Conservation (phyloP, 352 stramenopile species). For the Thalassiosira mediterranea region DNA sequence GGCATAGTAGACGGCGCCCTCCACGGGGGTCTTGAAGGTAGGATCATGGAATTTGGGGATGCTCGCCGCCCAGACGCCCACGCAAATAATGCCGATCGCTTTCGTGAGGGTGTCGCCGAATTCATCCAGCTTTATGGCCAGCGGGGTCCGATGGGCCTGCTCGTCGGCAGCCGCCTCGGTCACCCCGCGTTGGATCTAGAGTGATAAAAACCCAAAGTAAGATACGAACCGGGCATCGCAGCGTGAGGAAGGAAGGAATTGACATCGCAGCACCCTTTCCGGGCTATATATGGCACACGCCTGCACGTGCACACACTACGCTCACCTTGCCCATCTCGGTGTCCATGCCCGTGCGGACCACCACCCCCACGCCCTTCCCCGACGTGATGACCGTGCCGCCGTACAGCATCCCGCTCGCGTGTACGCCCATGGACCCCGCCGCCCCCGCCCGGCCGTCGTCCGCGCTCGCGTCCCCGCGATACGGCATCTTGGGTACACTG, state of each 20-base stretch:
- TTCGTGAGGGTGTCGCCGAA: conserved; percentile 96
- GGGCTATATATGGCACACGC: background rate
- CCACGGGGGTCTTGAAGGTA: conserved; percentile 88
- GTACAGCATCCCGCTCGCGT: conserved; percentile 94
- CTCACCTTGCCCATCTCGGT: conserved; percentile 99
- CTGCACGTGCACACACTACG: too few species aligned
- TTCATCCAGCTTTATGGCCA: conserved; percentile 98
- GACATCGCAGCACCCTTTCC: conserved; percentile 61
- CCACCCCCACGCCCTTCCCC: conserved; percentile 91
- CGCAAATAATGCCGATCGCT: conserved; percentile 97
- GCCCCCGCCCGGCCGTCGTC: conserved; percentile 85
- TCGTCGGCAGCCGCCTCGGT: conserved; percentile 88
- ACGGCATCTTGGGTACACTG: conserved; percentile 43
- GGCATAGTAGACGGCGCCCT: conserved; percentile 84
- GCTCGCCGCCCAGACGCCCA: conserved; percentile 95
- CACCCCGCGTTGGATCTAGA: conserved; percentile 83
- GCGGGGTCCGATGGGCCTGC: conserved; percentile 93
- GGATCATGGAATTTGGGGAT: conserved; percentile 94
- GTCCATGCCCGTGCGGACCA: conserved; percentile 95
- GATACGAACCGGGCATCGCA: too few species aligned
- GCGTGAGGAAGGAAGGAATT: background rate
- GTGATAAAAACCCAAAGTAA: too few species aligned
- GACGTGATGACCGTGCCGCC: conserved; percentile 96
- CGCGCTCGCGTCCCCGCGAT: conserved; percentile 55
- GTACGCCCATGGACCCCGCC: conserved; percentile 36